Base-by-base conservation (phyloP, 2,329 filamentous ascomycete species). In the Graphilbum ipis-grandicollis region DNA sequence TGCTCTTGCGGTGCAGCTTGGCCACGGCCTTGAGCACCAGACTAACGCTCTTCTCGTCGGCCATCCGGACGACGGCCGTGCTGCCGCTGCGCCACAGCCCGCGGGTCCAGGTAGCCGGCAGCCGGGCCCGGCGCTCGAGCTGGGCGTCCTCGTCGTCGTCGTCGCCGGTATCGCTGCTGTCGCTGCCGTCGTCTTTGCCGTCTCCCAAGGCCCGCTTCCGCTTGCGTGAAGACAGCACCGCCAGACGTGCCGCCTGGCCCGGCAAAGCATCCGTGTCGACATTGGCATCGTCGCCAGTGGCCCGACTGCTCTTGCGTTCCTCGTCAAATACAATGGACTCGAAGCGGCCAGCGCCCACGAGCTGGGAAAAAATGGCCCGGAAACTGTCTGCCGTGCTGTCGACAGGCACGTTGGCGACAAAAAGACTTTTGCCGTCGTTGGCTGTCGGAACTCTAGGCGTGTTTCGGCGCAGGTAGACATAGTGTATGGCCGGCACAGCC, bases 391-490 rank as follows among this genome's bases (percentile, higher is more conserved):
- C 76, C 5, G 83, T 92, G 41, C 83, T 77, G 52, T 94, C 86
- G 43, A 79, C 65, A 7, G 90, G 90, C 1, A 92, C 60, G 50
- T 98, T 96, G 44, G 86, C 80, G n/a, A 93, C 53, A 57, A 93
- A 98, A 15, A 98, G 66, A 42, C 81, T 85, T 47, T 86, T 76
- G 14, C 72, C 62, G 47, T 88, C 79, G 54, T 80, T 69, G 38
- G 69, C 64, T 8, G 79, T 79, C 13, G 81, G 74, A 30, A 81
- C 68, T 57, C 79, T 83, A 42, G 88, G 85, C 33, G 76, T 68
- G 56, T 96, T 86, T 38, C 74, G 74, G 45, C 83, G 82, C 38
- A 96, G 59, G 59, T 93, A 93, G 49, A 96, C 63, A 57, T 86
- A 83, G 59, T 96, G 90, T 35, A 71, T 72, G 40, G 75, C 67